phyloP scores from a whole-genome alignment of 2,329 filamentous ascomycete species.

The Anisogramma anomala region DNA sequence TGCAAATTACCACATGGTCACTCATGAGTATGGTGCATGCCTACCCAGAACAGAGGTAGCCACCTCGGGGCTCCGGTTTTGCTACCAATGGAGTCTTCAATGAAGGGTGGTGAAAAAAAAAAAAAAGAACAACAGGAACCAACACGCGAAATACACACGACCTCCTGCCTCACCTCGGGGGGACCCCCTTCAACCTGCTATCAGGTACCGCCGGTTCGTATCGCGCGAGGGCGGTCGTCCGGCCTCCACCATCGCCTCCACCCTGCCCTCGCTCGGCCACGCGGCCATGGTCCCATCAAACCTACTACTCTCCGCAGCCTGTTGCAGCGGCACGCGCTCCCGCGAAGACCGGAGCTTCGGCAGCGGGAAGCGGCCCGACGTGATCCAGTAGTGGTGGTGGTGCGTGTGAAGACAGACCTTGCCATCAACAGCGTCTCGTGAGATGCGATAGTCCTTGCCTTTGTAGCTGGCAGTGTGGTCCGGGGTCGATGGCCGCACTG shows the following conservation, averaged over 20 bases:
- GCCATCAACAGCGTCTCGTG: not conserved
- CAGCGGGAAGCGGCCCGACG: constrained; percentile 3
- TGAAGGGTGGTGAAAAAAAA: too few species aligned
- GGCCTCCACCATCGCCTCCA: constrained; percentile 22
- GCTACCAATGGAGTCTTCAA: too few species aligned
- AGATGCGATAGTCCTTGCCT: not conserved
- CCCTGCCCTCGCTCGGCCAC: constrained; percentile 20
- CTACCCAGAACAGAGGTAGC: too few species aligned
- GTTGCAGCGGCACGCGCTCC: constrained; percentile 5
- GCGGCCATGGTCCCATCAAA: constrained; percentile 6
- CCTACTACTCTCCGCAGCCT: not conserved
- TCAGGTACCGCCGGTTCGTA: constrained; percentile 16
- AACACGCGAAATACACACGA: too few species aligned
- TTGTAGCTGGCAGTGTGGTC: not conserved
- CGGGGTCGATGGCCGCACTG: not conserved
- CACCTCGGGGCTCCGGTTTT: too few species aligned
- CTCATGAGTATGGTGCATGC: too few species aligned
- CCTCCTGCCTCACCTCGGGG: too few species aligned
- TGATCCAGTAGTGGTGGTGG: constrained; percentile 49
- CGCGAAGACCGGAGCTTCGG: constrained; percentile 7
- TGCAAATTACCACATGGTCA: too few species aligned
- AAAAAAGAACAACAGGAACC: too few species aligned
- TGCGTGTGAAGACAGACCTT: constrained; percentile 43
- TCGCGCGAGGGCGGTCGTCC: constrained; percentile 16
- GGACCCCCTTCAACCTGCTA: constrained; percentile 8